Evolutionary conservation across 306 rosid species (phyloP).

Genomic region (Castanopsis chinensis): DNA sequence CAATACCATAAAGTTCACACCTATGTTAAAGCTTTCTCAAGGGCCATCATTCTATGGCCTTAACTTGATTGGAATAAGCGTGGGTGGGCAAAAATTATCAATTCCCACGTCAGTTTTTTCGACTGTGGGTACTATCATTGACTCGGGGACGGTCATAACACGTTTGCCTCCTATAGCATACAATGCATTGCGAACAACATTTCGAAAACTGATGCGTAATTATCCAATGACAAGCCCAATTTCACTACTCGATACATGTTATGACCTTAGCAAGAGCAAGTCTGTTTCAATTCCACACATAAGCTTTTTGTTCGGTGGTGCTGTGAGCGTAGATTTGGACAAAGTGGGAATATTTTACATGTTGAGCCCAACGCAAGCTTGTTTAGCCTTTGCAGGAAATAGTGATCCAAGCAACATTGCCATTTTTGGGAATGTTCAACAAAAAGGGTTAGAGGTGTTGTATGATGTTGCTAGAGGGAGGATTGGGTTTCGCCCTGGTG

Average conservation of each 20-base stretch:
- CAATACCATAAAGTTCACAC: conserved; percentile 40
- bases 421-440: background rate
- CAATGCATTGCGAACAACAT: conserved; percentile 24
- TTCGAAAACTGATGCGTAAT: conserved; percentile 36
- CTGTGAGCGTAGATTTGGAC: conserved; percentile 29
- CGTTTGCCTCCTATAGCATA: conserved; percentile 66
- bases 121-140: conserved; percentile 49
- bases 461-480: background rate
- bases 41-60: conserved; percentile 49
- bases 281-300: conserved; percentile 35
- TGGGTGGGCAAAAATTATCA: conserved; percentile 34
- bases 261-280: conserved; percentile 33
- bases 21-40: conserved; percentile 24
- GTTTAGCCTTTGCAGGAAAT: conserved; percentile 28
- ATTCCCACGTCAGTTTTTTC: conserved; percentile 41
- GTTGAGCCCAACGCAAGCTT: conserved; percentile 34
- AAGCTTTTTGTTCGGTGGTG: conserved; percentile 33
- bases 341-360: conserved; percentile 29
- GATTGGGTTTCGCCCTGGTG: background rate
- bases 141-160: conserved; percentile 72
- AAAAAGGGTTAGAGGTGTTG: background rate
- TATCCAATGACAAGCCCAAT: conserved; percentile 28
- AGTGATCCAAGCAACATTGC: background rate
- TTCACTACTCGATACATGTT: conserved; percentile 66
- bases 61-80: conserved; percentile 33